A percentile compares a stretch with the other conserved stretches of the same genome.
Evolutionary conservation across 305 asterid species (phyloP).

Genomic region (Stenogyne calaminthoides): DNA sequence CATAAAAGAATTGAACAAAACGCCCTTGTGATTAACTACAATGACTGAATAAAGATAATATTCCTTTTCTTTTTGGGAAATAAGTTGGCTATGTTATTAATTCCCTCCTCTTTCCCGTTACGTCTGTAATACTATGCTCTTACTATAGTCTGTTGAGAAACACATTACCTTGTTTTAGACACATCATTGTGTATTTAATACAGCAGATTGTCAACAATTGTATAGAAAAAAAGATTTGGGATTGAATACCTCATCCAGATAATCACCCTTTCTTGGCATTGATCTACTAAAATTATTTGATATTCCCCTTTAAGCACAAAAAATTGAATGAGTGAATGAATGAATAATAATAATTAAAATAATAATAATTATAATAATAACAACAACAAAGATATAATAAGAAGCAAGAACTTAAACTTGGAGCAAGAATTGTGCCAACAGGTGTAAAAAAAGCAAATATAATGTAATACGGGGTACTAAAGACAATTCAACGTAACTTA

Average conservation of each 20-base stretch:
- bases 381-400: neutral
- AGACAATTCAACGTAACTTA: neutral
- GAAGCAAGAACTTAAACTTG: neutral
- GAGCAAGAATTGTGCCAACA: neutral
- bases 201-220: neutral
- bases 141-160: neutral
- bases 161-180: neutral
- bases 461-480: neutral
- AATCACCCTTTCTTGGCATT: neutral
- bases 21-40: neutral
- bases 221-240: neutral
- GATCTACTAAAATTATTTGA: neutral
- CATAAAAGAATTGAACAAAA: neutral
- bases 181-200: neutral
- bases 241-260: neutral
- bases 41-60: neutral
- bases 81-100: neutral
- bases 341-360: neutral
- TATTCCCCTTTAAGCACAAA: neutral
- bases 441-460: neutral
- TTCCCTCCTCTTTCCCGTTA: neutral
- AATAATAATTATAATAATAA: neutral
- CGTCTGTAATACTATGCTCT: no score
- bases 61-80: neutral
- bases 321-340: neutral